Base-by-base conservation (phyloP, 2,329 filamentous ascomycete genomes). In the Arthrobotrys pseudoclavata region DNA sequence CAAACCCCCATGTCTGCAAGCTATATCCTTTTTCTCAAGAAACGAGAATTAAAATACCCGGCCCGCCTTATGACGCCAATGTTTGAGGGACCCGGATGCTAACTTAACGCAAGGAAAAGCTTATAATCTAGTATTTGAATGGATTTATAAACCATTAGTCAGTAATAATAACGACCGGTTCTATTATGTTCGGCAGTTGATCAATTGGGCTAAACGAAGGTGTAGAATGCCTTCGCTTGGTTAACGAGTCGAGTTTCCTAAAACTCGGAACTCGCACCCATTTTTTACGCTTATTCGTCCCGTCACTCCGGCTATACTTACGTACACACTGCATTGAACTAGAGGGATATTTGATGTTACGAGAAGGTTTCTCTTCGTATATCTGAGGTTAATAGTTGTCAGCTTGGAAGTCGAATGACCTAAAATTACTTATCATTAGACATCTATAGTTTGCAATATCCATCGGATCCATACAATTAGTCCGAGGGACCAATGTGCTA, bases 231-330 rank as follows among this genome's bases (percentile, higher is more conserved):
- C 1, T 1, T 57, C 18, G 31, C 31, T 40, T 22, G n/a, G 29
- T 22, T 57, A 24, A 52, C 26, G 31, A 37, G 45, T 24, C 13
- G 12, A 40, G 37, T 15, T 40, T 34, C 31, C 1, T 9, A 34
- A 9, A 10, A 10, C 37, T 31, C 37, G 13, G 12, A 1, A 40
- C 7, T 2, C 34, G 4, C 4, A 12, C 4, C 34, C 10, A 2
- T 37, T 52, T 20, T 40, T 31, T 45, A 52, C 64, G 72, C 72
- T 76, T 76, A 22, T 20, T 53, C 72, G 66, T 70, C 72, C 72
- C 72, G 72, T 42, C 29, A 29, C 37, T 70, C 72, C 66, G 66
- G 10, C 7, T 76, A 37, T 57, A n/a, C n/a, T 10, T 34, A 40
- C 13, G 1, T 37, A 34, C n/a, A n/a, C n/a, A n/a, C n/a, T n/a